Percentiles rank a stretch among this genome's conserved stretches.
Evolutionary conservation across 257 asterid genomes (phyloP).

Genomic region (Przewalskia tangutica): DNA sequence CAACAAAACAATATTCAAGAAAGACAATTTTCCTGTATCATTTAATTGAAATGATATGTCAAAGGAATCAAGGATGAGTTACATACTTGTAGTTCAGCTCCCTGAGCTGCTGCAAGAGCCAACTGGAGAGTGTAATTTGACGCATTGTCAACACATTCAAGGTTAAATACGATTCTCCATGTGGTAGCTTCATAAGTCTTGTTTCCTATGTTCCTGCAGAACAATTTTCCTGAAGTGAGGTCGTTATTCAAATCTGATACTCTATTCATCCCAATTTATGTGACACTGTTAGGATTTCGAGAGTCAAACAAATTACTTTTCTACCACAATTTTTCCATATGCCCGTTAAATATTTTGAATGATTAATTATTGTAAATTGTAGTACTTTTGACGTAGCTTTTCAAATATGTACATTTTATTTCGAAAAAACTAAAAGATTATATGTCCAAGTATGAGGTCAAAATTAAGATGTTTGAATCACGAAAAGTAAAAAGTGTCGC

Average conservation of each 20-base stretch:
- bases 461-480: too few relatives aligned
- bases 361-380: too few relatives aligned
- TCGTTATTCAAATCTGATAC: neutral
- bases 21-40: neutral
- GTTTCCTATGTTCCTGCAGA: slow-evolving; percentile 27
- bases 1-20: neutral
- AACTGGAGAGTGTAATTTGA: slow-evolving; percentile 58
- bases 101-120: slow-evolving; percentile 57
- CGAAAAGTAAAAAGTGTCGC: too few relatives aligned
- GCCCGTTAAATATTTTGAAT: too few relatives aligned
- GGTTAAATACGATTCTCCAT: slow-evolving; percentile 49
- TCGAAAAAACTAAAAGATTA: too few relatives aligned
- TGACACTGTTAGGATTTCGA: too few relatives aligned
- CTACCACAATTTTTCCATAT: too few relatives aligned
- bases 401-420: too few relatives aligned
- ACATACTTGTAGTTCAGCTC: slow-evolving; percentile 46
- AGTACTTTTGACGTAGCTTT: too few relatives aligned
- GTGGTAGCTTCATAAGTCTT: slow-evolving; percentile 29
- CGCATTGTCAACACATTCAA: slow-evolving; percentile 1
- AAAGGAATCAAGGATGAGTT: neutral
- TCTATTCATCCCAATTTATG: too few relatives aligned
- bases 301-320: too few relatives aligned
- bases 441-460: too few relatives aligned
- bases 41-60: neutral
- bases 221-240: neutral